Base-by-base conservation (phyloP, 305 asterid genomes). In the Solanum hybrid region DNA sequence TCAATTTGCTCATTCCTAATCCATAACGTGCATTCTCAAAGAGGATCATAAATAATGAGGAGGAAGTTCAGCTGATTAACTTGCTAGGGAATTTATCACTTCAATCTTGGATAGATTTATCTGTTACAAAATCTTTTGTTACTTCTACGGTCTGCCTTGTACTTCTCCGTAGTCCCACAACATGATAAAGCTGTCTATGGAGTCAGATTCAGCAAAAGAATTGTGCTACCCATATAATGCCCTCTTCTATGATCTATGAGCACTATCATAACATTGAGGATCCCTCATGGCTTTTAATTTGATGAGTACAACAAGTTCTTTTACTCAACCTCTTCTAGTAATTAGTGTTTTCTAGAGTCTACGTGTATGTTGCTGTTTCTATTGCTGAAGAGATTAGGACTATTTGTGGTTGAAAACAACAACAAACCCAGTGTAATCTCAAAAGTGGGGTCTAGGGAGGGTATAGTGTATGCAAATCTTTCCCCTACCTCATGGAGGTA, bases 291-390 rank as follows among this genome's bases (percentile, higher is more conserved):
- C 26, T 26, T 69, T 82, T 40, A 82, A 40, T 7, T 82, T 9
- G 87, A 82, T 14, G 69, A 86, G 26, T 61, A 73, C 73, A 86
- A 46, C 20, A 40, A 40, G 86, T 20, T 16, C 79, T 89, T 34
- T 46, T 75, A 73, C 73, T 42, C 64, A 77, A 79, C 88, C 83
- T 89, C 79, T 73, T 86, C 86, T 37, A 37, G 86, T n/a, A 80
- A 24, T 80, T 81, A 39, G 24, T 81, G 14, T 81, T 39, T 83
- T 61, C 89, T 33, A 51, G 61, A 39, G 86, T 76, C 89, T 90
- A 81, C 89, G 11, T 71, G 64, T 71, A 86, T 89, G 90, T 39
- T 80, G 34, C 31, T 80, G 86, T 76, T 76, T 33, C 35, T 39
- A 36, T 24, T 24, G 67, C 67, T 79, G 85, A 79, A 79, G 57